Evolutionary conservation across 768 basidiomycete genomes (phyloP).

Genomic region (Suillus subalutaceus): DNA sequence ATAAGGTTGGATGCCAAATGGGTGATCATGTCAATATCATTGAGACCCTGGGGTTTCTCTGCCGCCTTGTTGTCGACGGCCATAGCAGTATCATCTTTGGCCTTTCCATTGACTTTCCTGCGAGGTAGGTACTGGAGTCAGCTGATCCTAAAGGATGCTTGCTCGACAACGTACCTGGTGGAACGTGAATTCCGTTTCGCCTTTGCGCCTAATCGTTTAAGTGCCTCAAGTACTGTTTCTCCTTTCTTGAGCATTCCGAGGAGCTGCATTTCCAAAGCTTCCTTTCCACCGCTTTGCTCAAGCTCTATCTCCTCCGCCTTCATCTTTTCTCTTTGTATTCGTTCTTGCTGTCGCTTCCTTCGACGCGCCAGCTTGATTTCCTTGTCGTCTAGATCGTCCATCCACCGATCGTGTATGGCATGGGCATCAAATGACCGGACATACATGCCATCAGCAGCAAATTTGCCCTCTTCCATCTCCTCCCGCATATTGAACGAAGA

Average conservation of each 20-base stretch:
- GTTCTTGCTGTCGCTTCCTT: constrained; percentile 76
- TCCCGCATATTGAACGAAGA: constrained; percentile 99
- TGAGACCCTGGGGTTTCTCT: constrained; percentile 31
- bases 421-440: constrained; percentile 87
- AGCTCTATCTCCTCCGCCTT: constrained; percentile 77
- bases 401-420: constrained; percentile 93
- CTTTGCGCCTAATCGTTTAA: constrained; percentile 79
- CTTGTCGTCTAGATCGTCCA: constrained; percentile 85
- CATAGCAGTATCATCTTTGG: constrained; percentile 45
- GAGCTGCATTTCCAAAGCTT: constrained; percentile 65
- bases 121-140: constrained; percentile 9
- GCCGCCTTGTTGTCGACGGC: constrained; percentile 47
- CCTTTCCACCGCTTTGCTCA: constrained; percentile 66
- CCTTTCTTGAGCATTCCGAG: constrained; percentile 81
- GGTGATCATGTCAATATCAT: constrained; percentile 78
- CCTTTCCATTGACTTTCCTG: constrained; percentile 33
- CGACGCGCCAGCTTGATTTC: constrained; percentile 83
- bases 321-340: constrained; percentile 66
- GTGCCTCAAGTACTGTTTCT: constrained; percentile 87
- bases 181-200: constrained; percentile 50
- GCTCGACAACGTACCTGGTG: constrained; percentile 22
- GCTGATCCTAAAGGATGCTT: not conserved
- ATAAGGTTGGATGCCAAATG: constrained; percentile 88
- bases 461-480: constrained; percentile 98
- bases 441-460: constrained; percentile 91